Percentiles rank a stretch among this genome's conserved stretches.
Conservation (phyloP, 2,329 filamentous ascomycete species). For the Beauveria medogensis region DNA sequence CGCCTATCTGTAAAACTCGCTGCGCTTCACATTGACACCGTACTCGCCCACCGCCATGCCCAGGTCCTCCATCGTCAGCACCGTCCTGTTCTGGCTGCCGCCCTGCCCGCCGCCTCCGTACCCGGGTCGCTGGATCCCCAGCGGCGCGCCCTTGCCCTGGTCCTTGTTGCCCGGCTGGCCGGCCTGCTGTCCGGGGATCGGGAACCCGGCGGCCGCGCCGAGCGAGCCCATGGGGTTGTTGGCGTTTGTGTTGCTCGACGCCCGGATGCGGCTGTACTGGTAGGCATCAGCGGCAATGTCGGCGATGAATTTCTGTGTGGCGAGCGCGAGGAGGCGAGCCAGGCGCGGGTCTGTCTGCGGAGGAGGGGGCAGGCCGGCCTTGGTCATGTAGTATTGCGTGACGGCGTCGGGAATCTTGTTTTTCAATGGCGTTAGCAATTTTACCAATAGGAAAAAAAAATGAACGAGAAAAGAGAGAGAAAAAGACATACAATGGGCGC, state of each 20-base stretch:
- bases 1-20: constrained; percentile 81
- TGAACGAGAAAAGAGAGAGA: background rate
- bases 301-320: constrained; percentile 98
- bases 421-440: background rate
- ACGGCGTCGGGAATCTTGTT: constrained; percentile 89
- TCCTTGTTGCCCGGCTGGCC: constrained; percentile 49
- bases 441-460: background rate
- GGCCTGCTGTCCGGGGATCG: constrained; percentile 54
- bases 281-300: constrained; percentile 97
- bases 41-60: constrained; percentile 98
- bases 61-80: constrained; percentile 96
- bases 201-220: constrained; percentile 64
- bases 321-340: constrained; percentile 85
- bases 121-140: constrained; percentile 69
- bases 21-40: constrained; percentile 92
- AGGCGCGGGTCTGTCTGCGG: constrained; percentile 85
- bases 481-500: constrained; percentile 75
- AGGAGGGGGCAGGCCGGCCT: constrained; percentile 86
- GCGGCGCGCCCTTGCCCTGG: constrained; percentile 49
- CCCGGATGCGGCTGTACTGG: constrained; percentile 91
- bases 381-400: constrained; percentile 95
- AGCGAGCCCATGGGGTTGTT: constrained; percentile 89
- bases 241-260: constrained; percentile 76
- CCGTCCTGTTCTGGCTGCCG: constrained; percentile 81
- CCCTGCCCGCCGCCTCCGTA: constrained; percentile 85